Evolutionary conservation across 345 rosid genomes (phyloP), one percentile per base, ranked within the genome.

Genomic region (Lepidium didymum): DNA sequence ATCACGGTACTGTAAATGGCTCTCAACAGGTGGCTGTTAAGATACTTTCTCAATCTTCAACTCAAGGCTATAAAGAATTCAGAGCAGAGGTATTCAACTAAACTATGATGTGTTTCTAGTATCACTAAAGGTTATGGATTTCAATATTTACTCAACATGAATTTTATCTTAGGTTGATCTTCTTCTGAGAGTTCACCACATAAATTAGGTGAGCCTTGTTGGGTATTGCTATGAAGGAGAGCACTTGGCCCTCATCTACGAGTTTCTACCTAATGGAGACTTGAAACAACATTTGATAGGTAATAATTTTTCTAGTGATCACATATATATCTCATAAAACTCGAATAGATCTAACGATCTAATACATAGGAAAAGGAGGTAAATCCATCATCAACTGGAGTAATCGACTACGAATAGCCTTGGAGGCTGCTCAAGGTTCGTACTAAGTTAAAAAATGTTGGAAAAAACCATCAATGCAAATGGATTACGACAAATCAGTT

Each of bases 381-480:
- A 51, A 23, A 6, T n/a, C 64, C 3, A 40, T 44, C 33, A 54
- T 81, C 53, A 72, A 64, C 11, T 83, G 87, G 83, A 56, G 58
- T 64, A 43, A 16, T 50, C 79, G 85, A 27, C 75, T 84, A 9
- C 64, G 54, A 7, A 78, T 77, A 54, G 83, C 84, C 15, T 38
- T 73, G 52, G 85, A 81, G 57, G 82, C 83, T 7, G 85, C 85
- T 44, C 67, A 47, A 75, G 87, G 85, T 81, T 37, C 0, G 66
- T 12, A 5, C 6, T 8, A 29, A 27, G 31, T 27, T 7, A 7
- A 27, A 27, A 10, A 7, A 15, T 0, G 0, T 44, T 19, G 36
- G 5, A 53, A 4, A 29, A 41, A 12, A 58, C n/a, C 38, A 18
- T 15, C 6, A 0, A 38, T 38, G 29, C 16, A 5, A 0, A 31